Conservation (phyloP, 176 grass and related monocot species). For the Musa beccarii region DNA sequence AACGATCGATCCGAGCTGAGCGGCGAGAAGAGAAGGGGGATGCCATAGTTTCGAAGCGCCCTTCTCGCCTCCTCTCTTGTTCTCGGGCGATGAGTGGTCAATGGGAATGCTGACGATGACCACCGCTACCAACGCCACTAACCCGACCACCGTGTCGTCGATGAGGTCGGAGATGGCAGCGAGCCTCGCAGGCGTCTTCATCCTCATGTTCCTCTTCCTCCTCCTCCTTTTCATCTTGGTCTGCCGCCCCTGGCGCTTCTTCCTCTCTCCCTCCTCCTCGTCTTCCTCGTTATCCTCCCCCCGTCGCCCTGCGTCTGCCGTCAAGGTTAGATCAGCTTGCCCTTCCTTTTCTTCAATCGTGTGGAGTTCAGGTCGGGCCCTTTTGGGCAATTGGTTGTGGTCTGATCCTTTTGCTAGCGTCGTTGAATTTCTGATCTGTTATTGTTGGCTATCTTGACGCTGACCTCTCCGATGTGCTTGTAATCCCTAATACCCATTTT, state of each 20-base stretch:
- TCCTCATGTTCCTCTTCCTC: slow-evolving; percentile 26
- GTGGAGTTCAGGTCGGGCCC: neutral
- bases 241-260: slow-evolving; percentile 35
- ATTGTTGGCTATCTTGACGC: too few relatives aligned
- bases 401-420: neutral
- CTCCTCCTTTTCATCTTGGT: slow-evolving; percentile 31
- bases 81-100: slow-evolving; percentile 15
- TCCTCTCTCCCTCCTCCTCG: slow-evolving; percentile 1
- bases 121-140: slow-evolving; percentile 6
- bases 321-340: slow-evolving; percentile 2
- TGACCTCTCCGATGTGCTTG: neutral
- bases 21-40: slow-evolving; percentile 24
- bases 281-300: slow-evolving; percentile 8
- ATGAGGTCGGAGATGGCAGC: slow-evolving; percentile 8
- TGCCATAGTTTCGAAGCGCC: slow-evolving; percentile 23
- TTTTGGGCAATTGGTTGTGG: neutral
- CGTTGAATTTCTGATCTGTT: too few relatives aligned
- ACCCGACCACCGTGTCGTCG: neutral
- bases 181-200: slow-evolving; percentile 17
- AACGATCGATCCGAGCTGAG: neutral
- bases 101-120: slow-evolving; percentile 1
- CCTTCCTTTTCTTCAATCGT: neutral
- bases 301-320: neutral
- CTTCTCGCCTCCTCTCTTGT: slow-evolving; percentile 3
- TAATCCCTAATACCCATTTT: neutral